Evolutionary conservation across 768 basidiomycete genomes (phyloP).

Genomic region (Tulasnella sp.): DNA sequence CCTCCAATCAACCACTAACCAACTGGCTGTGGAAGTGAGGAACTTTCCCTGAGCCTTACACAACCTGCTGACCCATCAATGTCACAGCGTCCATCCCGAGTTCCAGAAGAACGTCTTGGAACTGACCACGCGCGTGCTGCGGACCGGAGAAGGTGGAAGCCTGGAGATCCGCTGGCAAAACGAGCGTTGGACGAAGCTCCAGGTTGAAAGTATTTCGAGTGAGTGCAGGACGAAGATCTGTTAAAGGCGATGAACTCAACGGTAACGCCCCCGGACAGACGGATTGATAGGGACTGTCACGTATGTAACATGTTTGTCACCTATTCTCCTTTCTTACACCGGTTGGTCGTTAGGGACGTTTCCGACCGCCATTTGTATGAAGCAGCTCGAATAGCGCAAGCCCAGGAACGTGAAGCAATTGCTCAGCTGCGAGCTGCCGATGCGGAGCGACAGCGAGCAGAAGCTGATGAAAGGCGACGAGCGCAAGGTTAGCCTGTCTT

Average conservation of each 20-base stretch:
- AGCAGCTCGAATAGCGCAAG: constrained; percentile 29
- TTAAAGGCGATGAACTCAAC: neutral
- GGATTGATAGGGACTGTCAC: constrained; percentile 18
- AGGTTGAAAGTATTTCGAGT: constrained; percentile 20
- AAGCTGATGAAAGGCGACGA: constrained; percentile 29
- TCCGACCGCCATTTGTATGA: constrained; percentile 26
- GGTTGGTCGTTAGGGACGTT: constrained; percentile 22
- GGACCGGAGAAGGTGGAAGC: constrained; percentile 3
- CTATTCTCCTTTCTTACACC: neutral
- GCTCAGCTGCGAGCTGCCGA: constrained; percentile 29
- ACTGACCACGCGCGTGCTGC: constrained; percentile 12
- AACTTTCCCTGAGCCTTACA: neutral
- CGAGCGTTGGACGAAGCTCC: constrained; percentile 24
- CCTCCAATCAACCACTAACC: neutral
- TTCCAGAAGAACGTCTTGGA: constrained; percentile 9
- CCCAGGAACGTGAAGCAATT: constrained; percentile 30
- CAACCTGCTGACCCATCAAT: neutral
- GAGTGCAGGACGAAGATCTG: neutral
- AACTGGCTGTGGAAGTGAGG: constrained; percentile 12
- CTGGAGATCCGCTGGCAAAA: constrained; percentile 24
- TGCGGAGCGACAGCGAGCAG: constrained; percentile 27
- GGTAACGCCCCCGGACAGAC: neutral
- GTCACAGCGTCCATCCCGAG: constrained; percentile 21
- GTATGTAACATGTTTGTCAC: neutral
- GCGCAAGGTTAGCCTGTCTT: constrained; percentile 28